phyloP scores from a whole-genome alignment of 148 eudicot genomes.

The Polygonum aviculare region DNA sequence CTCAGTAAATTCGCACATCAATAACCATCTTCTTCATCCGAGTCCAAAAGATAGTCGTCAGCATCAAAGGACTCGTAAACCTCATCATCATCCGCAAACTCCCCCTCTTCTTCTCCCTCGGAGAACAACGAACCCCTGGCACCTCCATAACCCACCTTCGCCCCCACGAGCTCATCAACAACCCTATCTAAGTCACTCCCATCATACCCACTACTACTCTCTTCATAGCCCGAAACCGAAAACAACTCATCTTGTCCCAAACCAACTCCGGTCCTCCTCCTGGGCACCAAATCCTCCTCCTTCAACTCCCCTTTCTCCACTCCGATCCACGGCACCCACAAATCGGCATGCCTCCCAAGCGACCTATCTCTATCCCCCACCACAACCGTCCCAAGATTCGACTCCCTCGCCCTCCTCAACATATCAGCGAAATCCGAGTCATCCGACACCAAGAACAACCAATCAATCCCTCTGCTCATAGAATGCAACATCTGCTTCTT shows the following conservation, averaged over 20 bases:
- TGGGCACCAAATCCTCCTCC: conserved; percentile 56
- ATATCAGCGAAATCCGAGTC: conserved; percentile 82
- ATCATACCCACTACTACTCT: conserved; percentile 16
- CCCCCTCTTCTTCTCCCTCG: conserved; percentile 52
- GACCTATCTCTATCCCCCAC: conserved; percentile 73
- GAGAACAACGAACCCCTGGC: conserved; percentile 31
- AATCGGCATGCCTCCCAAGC: conserved; percentile 71
- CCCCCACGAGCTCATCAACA: conserved; percentile 41
- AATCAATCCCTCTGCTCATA: conserved; percentile 69
- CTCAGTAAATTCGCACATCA: not conserved
- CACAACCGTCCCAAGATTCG: conserved; percentile 80
- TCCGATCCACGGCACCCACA: conserved; percentile 69
- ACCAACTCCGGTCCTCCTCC: conserved; percentile 25
- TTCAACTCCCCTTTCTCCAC: conserved; percentile 73
- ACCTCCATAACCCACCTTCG: conserved; percentile 21
- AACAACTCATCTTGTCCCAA: conserved; percentile 25
- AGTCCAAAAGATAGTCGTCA: not conserved
- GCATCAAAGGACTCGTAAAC: not conserved
- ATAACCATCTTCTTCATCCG: conserved; percentile 28
- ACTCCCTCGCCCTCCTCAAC: conserved; percentile 74
- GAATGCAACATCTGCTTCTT: conserved; percentile 70
- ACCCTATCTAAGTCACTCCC: conserved; percentile 31
- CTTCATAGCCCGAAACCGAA: conserved; percentile 35
- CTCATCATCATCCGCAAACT: conserved; percentile 11
- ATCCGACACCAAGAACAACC: conserved; percentile 78